Evolutionary conservation across 176 grass and related monocot species (phyloP).

Genomic region (Oryza nivara): DNA sequence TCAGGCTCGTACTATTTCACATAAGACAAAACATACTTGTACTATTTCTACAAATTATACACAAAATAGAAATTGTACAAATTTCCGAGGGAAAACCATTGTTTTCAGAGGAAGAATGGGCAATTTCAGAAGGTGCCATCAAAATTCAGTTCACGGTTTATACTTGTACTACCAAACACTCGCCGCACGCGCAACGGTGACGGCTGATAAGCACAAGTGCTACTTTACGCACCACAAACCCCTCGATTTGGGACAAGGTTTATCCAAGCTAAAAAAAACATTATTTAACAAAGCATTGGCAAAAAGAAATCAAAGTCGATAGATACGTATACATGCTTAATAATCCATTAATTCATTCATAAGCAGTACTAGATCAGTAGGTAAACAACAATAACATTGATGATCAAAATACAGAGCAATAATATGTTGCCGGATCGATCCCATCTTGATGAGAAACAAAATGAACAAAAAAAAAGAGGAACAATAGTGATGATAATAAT

Average conservation of each 20-base stretch:
- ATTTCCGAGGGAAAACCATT: neutral
- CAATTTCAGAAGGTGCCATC: neutral
- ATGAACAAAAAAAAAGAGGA: neutral
- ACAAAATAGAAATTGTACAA: neutral
- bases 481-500: neutral
- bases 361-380: neutral
- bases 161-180: neutral
- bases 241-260: neutral
- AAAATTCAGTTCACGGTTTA: neutral
- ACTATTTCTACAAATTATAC: neutral
- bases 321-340: slow-evolving; percentile 5
- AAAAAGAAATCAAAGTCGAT: neutral
- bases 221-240: neutral
- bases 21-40: neutral
- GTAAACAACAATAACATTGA: neutral
- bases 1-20: neutral
- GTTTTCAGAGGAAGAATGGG: neutral
- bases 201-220: neutral
- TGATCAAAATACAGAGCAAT: neutral
- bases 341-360: slow-evolving; percentile 1
- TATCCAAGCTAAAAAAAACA: neutral
- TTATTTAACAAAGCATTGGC: neutral
- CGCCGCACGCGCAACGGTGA: slow-evolving; percentile 26
- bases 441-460: slow-evolving; percentile 8
- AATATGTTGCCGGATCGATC: neutral